A percentile compares a stretch with the other conserved stretches of the same genome.
These are phyloP conservation scores for Laguncularia racemosa DNA, from an alignment of 345 rosid genomes.

Conservation along the genomic window DNA sequence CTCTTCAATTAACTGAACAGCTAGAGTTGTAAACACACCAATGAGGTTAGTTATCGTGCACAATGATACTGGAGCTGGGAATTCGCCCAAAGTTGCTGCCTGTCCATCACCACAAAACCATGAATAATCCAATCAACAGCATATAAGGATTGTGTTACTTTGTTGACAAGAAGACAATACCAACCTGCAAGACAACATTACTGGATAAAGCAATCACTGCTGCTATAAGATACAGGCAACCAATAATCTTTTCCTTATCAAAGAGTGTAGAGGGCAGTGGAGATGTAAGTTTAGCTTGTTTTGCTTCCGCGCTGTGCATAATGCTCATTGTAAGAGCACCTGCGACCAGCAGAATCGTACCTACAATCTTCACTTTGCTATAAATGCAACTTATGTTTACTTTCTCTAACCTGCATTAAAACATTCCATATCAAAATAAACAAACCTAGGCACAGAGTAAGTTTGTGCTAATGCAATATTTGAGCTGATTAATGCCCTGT, in stretches of 20 bases:
- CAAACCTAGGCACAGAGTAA: too few species aligned
- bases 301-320: slow-evolving; percentile 49
- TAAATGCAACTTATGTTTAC: slow-evolving; percentile 61
- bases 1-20: slow-evolving; percentile 39
- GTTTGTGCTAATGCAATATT: too few species aligned
- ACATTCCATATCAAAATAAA: neutral
- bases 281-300: slow-evolving; percentile 13
- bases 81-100: slow-evolving; percentile 68
- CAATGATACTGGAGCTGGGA: slow-evolving; percentile 90
- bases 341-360: slow-evolving; percentile 63
- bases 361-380: slow-evolving; percentile 78
- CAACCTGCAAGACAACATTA: slow-evolving; percentile 71
- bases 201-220: slow-evolving; percentile 66
- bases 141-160: neutral
- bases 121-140: neutral
- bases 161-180: slow-evolving; percentile 4
- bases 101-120: slow-evolving; percentile 10
- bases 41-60: slow-evolving; percentile 76
- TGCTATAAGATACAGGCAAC: slow-evolving; percentile 71
- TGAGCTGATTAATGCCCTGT: too few species aligned
- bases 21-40: slow-evolving; percentile 57
- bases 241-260: slow-evolving; percentile 54
- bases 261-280: slow-evolving; percentile 11
- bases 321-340: slow-evolving; percentile 86
- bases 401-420: slow-evolving; percentile 65